phyloP scores from a whole-genome alignment of 257 asterid genomes.

The Salvia miltiorrhiza region DNA sequence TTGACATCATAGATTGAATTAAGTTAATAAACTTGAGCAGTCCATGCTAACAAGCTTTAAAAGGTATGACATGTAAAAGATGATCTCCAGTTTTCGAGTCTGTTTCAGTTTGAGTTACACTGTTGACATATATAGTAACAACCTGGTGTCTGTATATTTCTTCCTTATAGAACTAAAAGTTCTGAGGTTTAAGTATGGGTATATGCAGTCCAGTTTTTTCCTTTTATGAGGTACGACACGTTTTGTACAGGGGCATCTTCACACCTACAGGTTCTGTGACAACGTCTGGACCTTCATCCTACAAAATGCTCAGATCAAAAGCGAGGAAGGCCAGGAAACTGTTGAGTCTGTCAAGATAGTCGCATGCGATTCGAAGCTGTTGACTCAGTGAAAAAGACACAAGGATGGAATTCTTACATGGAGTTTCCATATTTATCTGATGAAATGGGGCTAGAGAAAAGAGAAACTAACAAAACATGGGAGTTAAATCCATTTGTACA shows the following conservation, averaged over 20 bases:
- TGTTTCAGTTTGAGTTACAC: neutral
- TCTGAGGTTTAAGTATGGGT: neutral
- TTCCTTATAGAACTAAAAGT: neutral
- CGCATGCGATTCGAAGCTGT: conserved; percentile 85
- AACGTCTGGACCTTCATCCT: conserved; percentile 95
- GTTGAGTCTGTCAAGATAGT: conserved; percentile 76
- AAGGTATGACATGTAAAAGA: neutral
- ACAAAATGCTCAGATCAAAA: conserved; percentile 75
- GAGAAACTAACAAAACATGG: neutral
- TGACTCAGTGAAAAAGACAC: conserved; percentile 49
- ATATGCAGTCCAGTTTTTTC: neutral
- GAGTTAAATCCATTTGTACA: conserved; percentile 1
- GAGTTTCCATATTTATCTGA: conserved; percentile 16
- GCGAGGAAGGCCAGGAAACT: conserved; percentile 70
- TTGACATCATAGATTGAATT: neutral
- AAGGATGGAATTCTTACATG: neutral
- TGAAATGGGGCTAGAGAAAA: neutral
- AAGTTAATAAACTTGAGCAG: neutral
- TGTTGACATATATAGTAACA: neutral
- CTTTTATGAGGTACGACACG: neutral
- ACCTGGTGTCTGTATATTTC: neutral
- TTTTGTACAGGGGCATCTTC: conserved; percentile 85
- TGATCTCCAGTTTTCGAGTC: neutral
- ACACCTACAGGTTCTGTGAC: conserved; percentile 89
- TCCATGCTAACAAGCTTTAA: neutral